These are phyloP conservation scores for Penicillium daleae DNA, from an alignment of 495 filamentous ascomycete species.

Conservation along the genomic window DNA sequence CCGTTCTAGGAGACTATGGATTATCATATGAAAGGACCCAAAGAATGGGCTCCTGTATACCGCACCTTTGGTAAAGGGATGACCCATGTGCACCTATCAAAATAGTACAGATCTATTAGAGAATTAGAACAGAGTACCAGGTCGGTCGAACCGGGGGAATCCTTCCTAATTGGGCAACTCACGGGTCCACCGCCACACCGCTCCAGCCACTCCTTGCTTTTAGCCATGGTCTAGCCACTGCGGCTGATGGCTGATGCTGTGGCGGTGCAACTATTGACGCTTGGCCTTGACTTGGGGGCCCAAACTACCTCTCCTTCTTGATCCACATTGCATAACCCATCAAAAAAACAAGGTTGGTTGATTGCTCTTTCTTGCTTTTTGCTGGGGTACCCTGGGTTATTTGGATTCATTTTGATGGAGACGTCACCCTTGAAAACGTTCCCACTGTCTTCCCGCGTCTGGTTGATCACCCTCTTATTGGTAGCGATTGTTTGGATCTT, in stretches of 20 bases:
- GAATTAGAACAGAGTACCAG: neutral
- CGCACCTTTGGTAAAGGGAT: conserved; percentile 15
- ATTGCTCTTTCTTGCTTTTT: conserved; percentile 15
- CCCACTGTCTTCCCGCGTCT: neutral
- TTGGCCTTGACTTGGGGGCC: neutral
- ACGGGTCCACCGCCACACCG: conserved; percentile 28
- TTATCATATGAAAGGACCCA: conserved; percentile 17
- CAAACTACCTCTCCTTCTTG: neutral
- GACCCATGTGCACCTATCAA: conserved; percentile 12
- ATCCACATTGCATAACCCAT: conserved; percentile 15
- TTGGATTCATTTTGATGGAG: neutral
- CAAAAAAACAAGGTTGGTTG: conserved; percentile 8
- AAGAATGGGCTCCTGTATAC: conserved; percentile 8
- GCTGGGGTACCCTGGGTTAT: conserved; percentile 9
- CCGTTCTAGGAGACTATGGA: neutral
- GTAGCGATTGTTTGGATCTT: neutral
- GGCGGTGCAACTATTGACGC: conserved; percentile 29
- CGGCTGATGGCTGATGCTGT: conserved; percentile 27
- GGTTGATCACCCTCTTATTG: neutral
- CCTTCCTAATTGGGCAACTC: conserved; percentile 21
- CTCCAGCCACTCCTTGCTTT: conserved; percentile 34
- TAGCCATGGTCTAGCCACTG: conserved; percentile 30
- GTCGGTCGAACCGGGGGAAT: neutral
- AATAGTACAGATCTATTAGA: conserved; percentile 8
- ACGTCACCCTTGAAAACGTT: conserved; percentile 6